Conservation (phyloP, 2,329 filamentous ascomycete genomes). For the Microsporum canis region DNA sequence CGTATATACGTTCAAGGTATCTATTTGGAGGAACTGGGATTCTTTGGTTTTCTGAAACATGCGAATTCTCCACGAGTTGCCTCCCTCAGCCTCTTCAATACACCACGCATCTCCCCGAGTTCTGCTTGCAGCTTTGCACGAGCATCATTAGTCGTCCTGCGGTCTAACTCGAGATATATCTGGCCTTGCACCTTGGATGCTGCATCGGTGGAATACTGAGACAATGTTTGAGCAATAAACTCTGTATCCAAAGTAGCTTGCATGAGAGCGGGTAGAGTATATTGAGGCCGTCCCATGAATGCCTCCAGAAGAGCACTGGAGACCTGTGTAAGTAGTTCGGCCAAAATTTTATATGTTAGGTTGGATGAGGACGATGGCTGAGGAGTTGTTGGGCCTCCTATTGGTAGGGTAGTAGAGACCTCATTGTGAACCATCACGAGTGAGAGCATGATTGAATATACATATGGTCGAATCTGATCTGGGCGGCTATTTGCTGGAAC, state of each 20-base stretch:
- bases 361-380: constrained; percentile 57
- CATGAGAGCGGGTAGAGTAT: constrained; percentile 73
- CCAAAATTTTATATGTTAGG: constrained; percentile 69
- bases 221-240: constrained; percentile 88
- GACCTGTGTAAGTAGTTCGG: constrained; percentile 72
- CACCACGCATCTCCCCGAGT: constrained; percentile 75
- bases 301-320: constrained; percentile 70
- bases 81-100: constrained; percentile 74
- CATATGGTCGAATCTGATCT: constrained; percentile 68
- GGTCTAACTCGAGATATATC: constrained; percentile 85
- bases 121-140: constrained; percentile 70
- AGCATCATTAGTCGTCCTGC: constrained; percentile 77
- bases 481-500: constrained; percentile 50
- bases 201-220: constrained; percentile 74
- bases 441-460: constrained; percentile 73
- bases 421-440: constrained; percentile 89
- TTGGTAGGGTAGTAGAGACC: constrained; percentile 61
- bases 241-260: constrained; percentile 96
- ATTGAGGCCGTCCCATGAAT: constrained; percentile 57
- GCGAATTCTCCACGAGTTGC: constrained; percentile 75
- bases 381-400: constrained; percentile 52
- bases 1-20: background rate
- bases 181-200: constrained; percentile 73
- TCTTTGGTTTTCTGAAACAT: constrained; percentile 61
- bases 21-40: background rate